Percentiles rank a stretch among this genome's conserved stretches.
Conservation (phyloP, 495 filamentous ascomycete genomes). For the Aeminium ludgeri region DNA sequence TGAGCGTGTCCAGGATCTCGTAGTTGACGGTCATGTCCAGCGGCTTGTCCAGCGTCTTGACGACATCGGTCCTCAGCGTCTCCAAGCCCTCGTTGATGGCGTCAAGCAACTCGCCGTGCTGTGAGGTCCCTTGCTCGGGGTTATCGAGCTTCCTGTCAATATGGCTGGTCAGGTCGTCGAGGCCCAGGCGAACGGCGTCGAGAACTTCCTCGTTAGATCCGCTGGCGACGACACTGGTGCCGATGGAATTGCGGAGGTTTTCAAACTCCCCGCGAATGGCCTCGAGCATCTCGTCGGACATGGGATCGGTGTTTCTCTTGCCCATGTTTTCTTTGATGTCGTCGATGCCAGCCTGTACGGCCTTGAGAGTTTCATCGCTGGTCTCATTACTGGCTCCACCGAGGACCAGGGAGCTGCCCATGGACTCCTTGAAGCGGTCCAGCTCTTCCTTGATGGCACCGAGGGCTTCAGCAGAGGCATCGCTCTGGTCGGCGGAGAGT, state of each 20-base stretch:
- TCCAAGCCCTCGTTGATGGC: conserved; percentile 69
- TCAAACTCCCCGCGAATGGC: conserved; percentile 27
- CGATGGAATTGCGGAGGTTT: conserved; percentile 21
- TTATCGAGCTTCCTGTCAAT: conserved; percentile 42
- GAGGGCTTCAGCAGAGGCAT: conserved; percentile 18
- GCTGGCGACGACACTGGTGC: conserved; percentile 16
- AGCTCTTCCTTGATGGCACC: conserved; percentile 22
- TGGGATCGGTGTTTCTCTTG: conserved; percentile 5
- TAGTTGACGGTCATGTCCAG: conserved; percentile 62
- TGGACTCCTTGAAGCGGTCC: conserved; percentile 16
- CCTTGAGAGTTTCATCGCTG: conserved; percentile 37
- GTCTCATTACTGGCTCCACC: conserved; percentile 14
- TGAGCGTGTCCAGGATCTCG: conserved; percentile 74
- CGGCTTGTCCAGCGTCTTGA: conserved; percentile 61
- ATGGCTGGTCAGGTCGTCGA: conserved; percentile 52
- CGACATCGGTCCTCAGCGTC: conserved; percentile 53
- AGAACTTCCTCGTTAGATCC: conserved; percentile 27
- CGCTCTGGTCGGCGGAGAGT: conserved; percentile 18
- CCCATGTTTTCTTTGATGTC: conserved; percentile 17
- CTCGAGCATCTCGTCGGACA: conserved; percentile 30
- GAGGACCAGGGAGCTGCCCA: conserved; percentile 19
- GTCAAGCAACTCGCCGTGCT: conserved; percentile 61
- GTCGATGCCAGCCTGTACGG: conserved; percentile 19
- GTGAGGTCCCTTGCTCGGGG: conserved; percentile 31
- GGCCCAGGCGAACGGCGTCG: conserved; percentile 48